Evolutionary conservation across 768 basidiomycete species (phyloP), one percentile per base, ranked within the genome.

Genomic region (Mycena latifolia): DNA sequence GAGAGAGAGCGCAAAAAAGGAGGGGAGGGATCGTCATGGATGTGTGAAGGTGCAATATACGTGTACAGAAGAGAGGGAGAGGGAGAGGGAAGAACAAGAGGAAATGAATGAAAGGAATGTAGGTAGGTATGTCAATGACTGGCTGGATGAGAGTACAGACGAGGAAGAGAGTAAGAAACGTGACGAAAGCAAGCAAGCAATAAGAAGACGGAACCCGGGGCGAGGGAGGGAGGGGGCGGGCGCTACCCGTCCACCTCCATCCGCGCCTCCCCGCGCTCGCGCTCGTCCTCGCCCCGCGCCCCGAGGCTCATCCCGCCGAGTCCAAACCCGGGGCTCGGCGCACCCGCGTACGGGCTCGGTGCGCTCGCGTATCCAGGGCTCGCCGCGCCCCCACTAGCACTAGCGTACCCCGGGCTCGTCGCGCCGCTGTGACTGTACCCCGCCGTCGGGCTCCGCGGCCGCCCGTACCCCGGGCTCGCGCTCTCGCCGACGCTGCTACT

Each of bases 221-320:
- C n/a, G n/a, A n/a, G n/a, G n/a, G n/a, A n/a, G n/a, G n/a, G n/a
- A n/a, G n/a, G n/a, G n/a, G n/a, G n/a, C n/a, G n/a, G n/a, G n/a
- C n/a, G n/a, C 48, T 66, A 66, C 33, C 73, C 74, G 62, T 72
- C 74, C 55, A 77, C 76, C 53, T 74, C 76, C 55, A 77, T 73
- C 73, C 61, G 73, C 69, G 22, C 66, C 63, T 64, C 66, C 74
- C 43, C 43, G 8, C 43, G 4, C n/a, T 45, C 43, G 2, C 39
- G 43, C 37, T 33, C 67, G 63, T 56, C 33, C 22, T 31, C 37
- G 25, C 69, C 66, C 63, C 65, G 18, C 31, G 55, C 8, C 71
- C 74, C 25, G 75, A 81, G 63, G 10, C 74, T 76, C 77, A 80
- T 78, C 31, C 53, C 63, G 15, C 54, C 63, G 8, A 66, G 72